Conservation (phyloP, 106 monocot species). For the Vanilla planifolia region DNA sequence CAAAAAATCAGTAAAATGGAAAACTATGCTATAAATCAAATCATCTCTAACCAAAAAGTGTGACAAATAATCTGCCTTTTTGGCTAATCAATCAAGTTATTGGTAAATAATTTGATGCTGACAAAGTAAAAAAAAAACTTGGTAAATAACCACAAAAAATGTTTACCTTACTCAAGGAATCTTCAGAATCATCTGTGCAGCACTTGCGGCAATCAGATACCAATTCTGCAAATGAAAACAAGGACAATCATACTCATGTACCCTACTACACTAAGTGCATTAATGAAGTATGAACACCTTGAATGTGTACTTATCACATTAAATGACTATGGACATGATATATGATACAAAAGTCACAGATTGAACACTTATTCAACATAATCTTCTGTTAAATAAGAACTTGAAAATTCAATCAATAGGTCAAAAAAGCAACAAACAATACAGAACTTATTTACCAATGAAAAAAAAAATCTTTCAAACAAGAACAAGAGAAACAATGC, state of each 20-base stretch:
- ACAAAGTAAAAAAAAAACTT: neutral
- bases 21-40: neutral
- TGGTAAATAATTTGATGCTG: neutral
- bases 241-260: neutral
- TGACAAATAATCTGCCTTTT: neutral
- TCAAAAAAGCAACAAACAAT: too few species aligned
- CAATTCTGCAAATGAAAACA: slow-evolving; percentile 44
- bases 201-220: slow-evolving; percentile 95
- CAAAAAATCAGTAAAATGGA: neutral
- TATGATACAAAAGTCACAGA: too few species aligned
- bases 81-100: neutral
- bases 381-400: too few species aligned
- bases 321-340: too few species aligned
- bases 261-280: neutral
- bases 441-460: too few species aligned
- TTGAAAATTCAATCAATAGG: too few species aligned
- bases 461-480: too few species aligned
- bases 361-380: too few species aligned
- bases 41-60: neutral
- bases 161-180: slow-evolving; percentile 87
- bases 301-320: too few species aligned
- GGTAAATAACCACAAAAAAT: neutral
- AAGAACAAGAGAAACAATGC: too few species aligned
- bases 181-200: slow-evolving; percentile 91
- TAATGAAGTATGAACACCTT: neutral